phyloP scores from a whole-genome alignment of 495 filamentous ascomycete species.

The Jackrogersella minutella region DNA sequence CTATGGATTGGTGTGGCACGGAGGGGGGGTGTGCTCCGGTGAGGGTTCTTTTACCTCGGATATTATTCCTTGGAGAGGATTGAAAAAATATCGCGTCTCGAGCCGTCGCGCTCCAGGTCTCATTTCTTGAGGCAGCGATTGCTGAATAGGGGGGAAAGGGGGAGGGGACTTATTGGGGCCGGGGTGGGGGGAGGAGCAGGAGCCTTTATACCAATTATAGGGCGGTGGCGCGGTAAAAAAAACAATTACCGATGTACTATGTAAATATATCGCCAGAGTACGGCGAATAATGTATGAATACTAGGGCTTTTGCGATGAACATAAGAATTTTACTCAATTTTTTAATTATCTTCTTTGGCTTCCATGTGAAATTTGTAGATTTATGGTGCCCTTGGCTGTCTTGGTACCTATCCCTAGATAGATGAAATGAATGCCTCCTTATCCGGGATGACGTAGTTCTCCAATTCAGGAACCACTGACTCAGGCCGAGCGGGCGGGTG shows the following conservation, averaged over 20 bases:
- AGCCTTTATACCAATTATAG: slow-evolving; percentile 13
- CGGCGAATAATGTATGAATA: slow-evolving; percentile 40
- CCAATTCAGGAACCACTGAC: neutral
- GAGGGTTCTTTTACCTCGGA: neutral
- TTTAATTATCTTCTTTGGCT: neutral
- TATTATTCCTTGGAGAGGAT: slow-evolving; percentile 1
- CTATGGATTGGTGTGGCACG: slow-evolving; percentile 15
- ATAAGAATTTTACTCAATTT: slow-evolving; percentile 16
- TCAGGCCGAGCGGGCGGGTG: slow-evolving; percentile 14
- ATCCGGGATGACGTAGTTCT: neutral
- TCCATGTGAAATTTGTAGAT: neutral
- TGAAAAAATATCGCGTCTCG: neutral
- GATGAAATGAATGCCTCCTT: too few species aligned
- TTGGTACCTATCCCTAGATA: too few species aligned
- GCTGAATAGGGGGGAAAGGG: neutral
- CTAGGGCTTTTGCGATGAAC: slow-evolving; percentile 34
- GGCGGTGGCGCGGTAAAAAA: slow-evolving; percentile 28
- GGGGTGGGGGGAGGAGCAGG: slow-evolving; percentile 3
- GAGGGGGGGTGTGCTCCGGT: slow-evolving; percentile 1
- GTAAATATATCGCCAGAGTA: slow-evolving; percentile 33
- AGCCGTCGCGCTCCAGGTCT: slow-evolving; percentile 7
- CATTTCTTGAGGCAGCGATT: slow-evolving; percentile 10
- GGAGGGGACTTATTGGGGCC: neutral
- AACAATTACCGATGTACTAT: slow-evolving; percentile 35
- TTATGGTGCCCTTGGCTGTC: too few species aligned